Percentiles rank a stretch among this genome's conserved stretches.
phyloP scores from a whole-genome alignment of 345 rosid species.

The Draba incana region DNA sequence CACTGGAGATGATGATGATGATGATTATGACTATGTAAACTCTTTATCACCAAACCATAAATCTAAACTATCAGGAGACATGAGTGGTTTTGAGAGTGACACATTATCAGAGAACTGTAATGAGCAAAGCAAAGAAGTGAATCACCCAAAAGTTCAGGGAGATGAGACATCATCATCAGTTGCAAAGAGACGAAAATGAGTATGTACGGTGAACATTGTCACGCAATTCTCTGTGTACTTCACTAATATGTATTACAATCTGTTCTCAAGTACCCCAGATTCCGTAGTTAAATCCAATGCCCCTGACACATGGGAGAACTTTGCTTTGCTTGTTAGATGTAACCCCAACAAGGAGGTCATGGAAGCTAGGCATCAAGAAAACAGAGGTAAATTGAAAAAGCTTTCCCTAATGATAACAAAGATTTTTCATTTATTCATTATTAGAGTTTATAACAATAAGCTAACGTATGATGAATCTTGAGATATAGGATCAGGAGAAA shows the following conservation, averaged over 20 bases:
- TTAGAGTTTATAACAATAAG: background rate
- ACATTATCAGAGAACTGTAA: constrained; percentile 33
- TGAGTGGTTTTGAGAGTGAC: constrained; percentile 29
- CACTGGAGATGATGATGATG: constrained; percentile 35
- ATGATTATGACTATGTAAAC: constrained; percentile 34
- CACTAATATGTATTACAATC: constrained; percentile 1
- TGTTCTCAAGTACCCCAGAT: background rate
- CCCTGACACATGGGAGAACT: constrained; percentile 26
- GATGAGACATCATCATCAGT: constrained; percentile 51
- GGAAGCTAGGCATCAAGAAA: constrained; percentile 33
- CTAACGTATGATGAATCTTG: constrained; percentile 27
- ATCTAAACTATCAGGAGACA: constrained; percentile 42
- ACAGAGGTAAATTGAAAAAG: constrained; percentile 31
- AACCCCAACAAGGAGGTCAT: constrained; percentile 34
- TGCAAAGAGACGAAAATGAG: constrained; percentile 51
- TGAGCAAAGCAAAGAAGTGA: constrained; percentile 37
- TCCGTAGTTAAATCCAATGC: constrained; percentile 1
- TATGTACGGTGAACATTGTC: constrained; percentile 42
- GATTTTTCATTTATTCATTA: background rate
- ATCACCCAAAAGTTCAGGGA: constrained; percentile 36
- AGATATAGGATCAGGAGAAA: constrained; percentile 36
- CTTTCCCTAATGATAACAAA: background rate
- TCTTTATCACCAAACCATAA: constrained; percentile 33
- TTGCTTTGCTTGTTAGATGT: constrained; percentile 39
- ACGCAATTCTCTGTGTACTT: background rate